Percentiles rank a stretch among this genome's conserved stretches.
These are phyloP conservation scores for Leccinum olivaceopallidum DNA, from an alignment of 768 basidiomycete genomes.

Conservation along the genomic window DNA sequence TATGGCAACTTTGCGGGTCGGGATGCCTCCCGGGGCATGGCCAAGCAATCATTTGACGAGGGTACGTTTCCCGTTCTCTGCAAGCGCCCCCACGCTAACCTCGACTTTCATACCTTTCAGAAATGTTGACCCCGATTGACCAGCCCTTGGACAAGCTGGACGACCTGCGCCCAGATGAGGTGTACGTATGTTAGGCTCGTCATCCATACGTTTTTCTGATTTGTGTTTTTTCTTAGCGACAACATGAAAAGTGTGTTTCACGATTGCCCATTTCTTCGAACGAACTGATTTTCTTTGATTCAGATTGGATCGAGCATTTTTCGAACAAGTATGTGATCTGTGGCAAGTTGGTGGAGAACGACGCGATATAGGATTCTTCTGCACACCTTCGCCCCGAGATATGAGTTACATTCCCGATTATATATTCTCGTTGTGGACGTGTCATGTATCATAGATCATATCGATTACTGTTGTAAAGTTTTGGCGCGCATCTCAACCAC, in stretches of 20 bases:
- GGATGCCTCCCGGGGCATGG: conserved; percentile 96
- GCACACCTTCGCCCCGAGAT: neutral
- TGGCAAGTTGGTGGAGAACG: conserved; percentile 85
- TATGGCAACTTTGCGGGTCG: conserved; percentile 98
- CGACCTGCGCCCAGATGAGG: conserved; percentile 78
- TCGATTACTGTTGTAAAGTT: conserved; percentile 7
- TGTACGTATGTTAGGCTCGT: conserved; percentile 51
- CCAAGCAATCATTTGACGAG: conserved; percentile 93
- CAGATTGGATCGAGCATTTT: conserved; percentile 95
- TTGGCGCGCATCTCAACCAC: neutral
- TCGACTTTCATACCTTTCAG: conserved; percentile 37
- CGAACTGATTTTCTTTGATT: conserved; percentile 5
- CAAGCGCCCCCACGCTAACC: too few relatives aligned
- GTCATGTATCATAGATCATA: conserved; percentile 11
- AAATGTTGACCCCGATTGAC: conserved; percentile 90
- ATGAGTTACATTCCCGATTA: neutral
- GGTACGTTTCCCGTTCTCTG: conserved; percentile 47
- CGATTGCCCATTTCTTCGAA: neutral
- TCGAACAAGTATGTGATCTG: conserved; percentile 90
- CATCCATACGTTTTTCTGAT: neutral
- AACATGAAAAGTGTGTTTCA: conserved; percentile 78
- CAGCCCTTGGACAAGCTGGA: conserved; percentile 81
- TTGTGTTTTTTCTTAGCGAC: conserved; percentile 52
- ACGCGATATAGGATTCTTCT: conserved; percentile 36
- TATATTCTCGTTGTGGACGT: neutral